A percentile compares a stretch with the other conserved stretches of the same genome.
These are phyloP conservation scores for Penicillium subrubescens DNA, from an alignment of 495 filamentous ascomycete genomes.

Conservation along the genomic window DNA sequence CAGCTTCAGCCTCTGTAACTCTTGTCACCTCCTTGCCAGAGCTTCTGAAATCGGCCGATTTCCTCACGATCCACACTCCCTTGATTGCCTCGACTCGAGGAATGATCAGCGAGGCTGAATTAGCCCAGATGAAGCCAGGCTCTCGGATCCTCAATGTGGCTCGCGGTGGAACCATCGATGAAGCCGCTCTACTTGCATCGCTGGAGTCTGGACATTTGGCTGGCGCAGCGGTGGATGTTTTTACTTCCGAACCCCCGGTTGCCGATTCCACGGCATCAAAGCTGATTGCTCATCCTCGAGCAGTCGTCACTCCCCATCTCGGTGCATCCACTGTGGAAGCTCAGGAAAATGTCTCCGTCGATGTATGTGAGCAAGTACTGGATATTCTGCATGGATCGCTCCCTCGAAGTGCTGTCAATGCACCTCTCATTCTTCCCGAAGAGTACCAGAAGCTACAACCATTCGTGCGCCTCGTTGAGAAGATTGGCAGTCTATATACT, in stretches of 20 bases:
- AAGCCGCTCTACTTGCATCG: constrained; percentile 65
- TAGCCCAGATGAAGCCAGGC: constrained; percentile 67
- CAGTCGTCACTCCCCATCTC: constrained; percentile 71
- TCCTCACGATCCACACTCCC: constrained; percentile 75
- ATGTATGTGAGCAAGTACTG: constrained; percentile 74
- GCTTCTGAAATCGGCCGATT: constrained; percentile 64
- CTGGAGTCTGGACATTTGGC: constrained; percentile 67
- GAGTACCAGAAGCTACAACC: constrained; percentile 71
- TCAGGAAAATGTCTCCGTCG: constrained; percentile 73
- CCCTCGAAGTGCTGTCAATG: constrained; percentile 71
- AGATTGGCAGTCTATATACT: constrained; percentile 69
- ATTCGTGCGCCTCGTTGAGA: constrained; percentile 67
- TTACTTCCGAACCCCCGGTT: constrained; percentile 65
- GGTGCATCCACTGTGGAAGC: constrained; percentile 76
- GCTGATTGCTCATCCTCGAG: constrained; percentile 62
- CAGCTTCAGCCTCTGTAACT: constrained; percentile 57
- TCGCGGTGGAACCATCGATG: constrained; percentile 74
- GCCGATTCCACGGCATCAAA: constrained; percentile 51
- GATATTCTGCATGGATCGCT: constrained; percentile 65
- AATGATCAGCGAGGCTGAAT: constrained; percentile 61
- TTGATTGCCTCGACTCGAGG: constrained; percentile 70
- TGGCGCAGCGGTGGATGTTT: constrained; percentile 76
- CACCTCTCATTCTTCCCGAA: constrained; percentile 70
- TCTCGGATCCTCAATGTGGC: constrained; percentile 71
- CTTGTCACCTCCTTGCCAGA: constrained; percentile 54